Conservation (phyloP, 2,329 filamentous ascomycete species). For the Celoporthe dispersa region DNA sequence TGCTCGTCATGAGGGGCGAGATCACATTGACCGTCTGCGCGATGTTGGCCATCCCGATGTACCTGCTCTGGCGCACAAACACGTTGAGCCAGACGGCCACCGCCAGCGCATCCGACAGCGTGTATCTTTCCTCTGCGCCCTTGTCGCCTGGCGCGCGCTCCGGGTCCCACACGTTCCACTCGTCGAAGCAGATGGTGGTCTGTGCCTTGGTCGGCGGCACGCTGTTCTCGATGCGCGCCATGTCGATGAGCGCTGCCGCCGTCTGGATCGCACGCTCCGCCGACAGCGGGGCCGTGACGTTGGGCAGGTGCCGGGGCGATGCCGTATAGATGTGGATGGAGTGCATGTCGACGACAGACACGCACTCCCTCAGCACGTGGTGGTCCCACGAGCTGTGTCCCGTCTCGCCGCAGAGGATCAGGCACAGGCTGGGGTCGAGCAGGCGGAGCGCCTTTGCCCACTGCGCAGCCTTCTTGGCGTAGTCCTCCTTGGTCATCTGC, state of each 20-base stretch:
- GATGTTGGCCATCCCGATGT: constrained; percentile 79
- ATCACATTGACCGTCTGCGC: constrained; percentile 81
- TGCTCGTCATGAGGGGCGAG: constrained; percentile 73
- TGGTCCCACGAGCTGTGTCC: constrained; percentile 74
- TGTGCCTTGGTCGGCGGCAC: constrained; percentile 62
- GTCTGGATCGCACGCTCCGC: constrained; percentile 78
- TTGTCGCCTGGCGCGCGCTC: constrained; percentile 70
- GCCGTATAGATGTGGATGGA: constrained; percentile 80
- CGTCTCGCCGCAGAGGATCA: constrained; percentile 77
- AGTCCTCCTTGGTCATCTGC: constrained; percentile 71
- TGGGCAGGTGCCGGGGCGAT: constrained; percentile 52
- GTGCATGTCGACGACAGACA: constrained; percentile 76
- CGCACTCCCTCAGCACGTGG: constrained; percentile 72
- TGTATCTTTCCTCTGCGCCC: constrained; percentile 76
- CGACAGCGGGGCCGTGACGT: constrained; percentile 65
- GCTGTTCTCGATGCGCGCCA: constrained; percentile 71
- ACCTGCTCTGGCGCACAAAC: constrained; percentile 71
- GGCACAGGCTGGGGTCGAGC: constrained; percentile 68
- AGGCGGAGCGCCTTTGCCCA: constrained; percentile 75
- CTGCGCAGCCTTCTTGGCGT: constrained; percentile 69
- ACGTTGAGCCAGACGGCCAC: constrained; percentile 77
- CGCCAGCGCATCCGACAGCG: constrained; percentile 75
- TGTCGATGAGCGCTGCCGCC: constrained; percentile 69
- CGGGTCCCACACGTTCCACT: constrained; percentile 86
- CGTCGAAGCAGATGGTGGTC: constrained; percentile 79